A percentile compares a stretch with the other conserved stretches of the same genome.
Evolutionary conservation across 176 grass and related monocot genomes (phyloP).

Genomic region (Rhynchospora tenuis): DNA sequence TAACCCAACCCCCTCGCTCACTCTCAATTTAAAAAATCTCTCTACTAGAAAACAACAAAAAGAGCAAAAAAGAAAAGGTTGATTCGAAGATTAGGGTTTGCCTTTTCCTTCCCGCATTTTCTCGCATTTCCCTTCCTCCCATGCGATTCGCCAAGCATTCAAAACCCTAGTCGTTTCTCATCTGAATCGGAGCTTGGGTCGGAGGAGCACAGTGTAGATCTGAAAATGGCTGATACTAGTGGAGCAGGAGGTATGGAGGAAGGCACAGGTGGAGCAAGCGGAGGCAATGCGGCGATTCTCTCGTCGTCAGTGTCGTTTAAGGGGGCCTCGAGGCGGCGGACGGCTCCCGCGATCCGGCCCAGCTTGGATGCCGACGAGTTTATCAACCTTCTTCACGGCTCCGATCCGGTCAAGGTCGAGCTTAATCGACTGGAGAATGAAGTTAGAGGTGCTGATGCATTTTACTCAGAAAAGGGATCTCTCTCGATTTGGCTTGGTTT

Average conservation of each 20-base stretch:
- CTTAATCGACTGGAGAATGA: slow-evolving; percentile 96
- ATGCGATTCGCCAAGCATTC: background rate
- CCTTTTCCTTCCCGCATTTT: slow-evolving; percentile 28
- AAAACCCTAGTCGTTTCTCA: background rate
- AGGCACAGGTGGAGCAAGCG: slow-evolving; percentile 1
- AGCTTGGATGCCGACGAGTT: slow-evolving; percentile 96
- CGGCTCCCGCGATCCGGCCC: slow-evolving; percentile 41
- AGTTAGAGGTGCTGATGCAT: slow-evolving; percentile 61
- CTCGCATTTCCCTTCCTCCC: background rate
- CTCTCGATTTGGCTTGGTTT: background rate
- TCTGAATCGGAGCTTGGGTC: background rate
- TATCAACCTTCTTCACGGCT: slow-evolving; percentile 92
- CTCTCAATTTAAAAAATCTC: slow-evolving; percentile 15
- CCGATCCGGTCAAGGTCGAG: slow-evolving; percentile 97
- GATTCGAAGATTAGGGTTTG: slow-evolving; percentile 58
- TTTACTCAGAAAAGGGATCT: background rate
- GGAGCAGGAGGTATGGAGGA: slow-evolving; percentile 47
- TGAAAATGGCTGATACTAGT: slow-evolving; percentile 62
- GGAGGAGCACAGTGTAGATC: slow-evolving; percentile 21
- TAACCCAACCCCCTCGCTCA: background rate
- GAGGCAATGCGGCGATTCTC: slow-evolving; percentile 27
- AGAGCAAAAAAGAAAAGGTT: background rate
- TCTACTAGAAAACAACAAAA: slow-evolving; percentile 25
- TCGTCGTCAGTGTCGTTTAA: slow-evolving; percentile 38
- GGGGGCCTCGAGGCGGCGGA: slow-evolving; percentile 40